Conservation (phyloP, 2,329 filamentous ascomycete genomes). For the Acrocalymma vagum region DNA sequence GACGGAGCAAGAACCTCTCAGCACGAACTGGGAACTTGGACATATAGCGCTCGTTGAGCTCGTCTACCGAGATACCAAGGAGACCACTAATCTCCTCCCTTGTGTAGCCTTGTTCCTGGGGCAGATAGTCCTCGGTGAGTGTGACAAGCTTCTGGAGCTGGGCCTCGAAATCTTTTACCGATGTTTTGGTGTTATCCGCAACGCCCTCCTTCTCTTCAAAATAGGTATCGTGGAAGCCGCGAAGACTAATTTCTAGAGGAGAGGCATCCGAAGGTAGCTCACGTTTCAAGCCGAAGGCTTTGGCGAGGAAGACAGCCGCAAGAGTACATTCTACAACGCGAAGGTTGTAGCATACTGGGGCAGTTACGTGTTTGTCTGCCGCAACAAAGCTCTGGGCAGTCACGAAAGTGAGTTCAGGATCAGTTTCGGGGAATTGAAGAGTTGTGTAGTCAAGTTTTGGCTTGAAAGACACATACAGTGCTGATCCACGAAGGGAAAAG, state of each 20-base stretch:
- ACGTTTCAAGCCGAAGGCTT: constrained; percentile 64
- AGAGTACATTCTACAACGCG: constrained; percentile 95
- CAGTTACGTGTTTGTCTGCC: constrained; percentile 94
- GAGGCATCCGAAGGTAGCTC: constrained; percentile 78
- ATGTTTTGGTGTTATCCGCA: constrained; percentile 58
- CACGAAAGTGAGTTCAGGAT: constrained; percentile 87
- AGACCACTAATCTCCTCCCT: constrained; percentile 81
- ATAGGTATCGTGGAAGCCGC: constrained; percentile 86
- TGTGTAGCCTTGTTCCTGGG: constrained; percentile 84
- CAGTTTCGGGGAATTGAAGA: constrained; percentile 81
- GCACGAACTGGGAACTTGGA: constrained; percentile 89
- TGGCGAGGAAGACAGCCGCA: constrained; percentile 74
- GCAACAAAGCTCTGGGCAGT: constrained; percentile 94
- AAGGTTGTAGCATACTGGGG: constrained; percentile 93
- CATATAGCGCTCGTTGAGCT: constrained; percentile 81
- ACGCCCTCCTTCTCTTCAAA: constrained; percentile 65
- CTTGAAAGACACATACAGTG: constrained; percentile 89
- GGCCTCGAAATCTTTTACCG: constrained; percentile 54
- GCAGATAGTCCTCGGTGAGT: constrained; percentile 74
- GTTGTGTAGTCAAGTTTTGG: constrained; percentile 79
- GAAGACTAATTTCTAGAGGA: constrained; percentile 82
- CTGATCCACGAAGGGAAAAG: constrained; percentile 85
- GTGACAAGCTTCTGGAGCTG: constrained; percentile 79
- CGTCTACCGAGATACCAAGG: constrained; percentile 72
- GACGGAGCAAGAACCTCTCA: constrained; percentile 84